phyloP scores from a whole-genome alignment of 257 asterid species.

The Gentiana dahurica region DNA sequence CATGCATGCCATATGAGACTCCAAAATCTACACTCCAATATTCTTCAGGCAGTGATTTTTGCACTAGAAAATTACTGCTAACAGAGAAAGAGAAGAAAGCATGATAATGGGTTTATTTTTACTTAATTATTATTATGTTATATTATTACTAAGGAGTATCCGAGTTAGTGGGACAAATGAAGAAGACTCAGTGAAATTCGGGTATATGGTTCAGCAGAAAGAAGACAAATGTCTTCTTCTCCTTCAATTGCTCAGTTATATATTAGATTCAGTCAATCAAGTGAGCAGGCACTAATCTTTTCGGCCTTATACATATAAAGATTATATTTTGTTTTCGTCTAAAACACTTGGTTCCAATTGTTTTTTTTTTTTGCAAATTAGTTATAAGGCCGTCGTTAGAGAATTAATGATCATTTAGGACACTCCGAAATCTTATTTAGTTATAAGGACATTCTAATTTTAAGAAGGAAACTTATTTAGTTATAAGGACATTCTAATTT shows the following conservation, averaged over 20 bases:
- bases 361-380: too few species aligned
- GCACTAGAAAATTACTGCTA: background rate
- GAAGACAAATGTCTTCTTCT: slow-evolving; percentile 25
- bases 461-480: too few species aligned
- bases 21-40: background rate
- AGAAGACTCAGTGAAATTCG: slow-evolving; percentile 10
- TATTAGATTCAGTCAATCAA: slow-evolving; percentile 1
- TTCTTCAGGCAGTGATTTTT: background rate
- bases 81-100: background rate
- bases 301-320: too few species aligned
- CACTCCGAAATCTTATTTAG: too few species aligned
- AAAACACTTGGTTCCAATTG: too few species aligned
- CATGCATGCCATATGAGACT: slow-evolving; percentile 46
- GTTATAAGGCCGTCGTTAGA: too few species aligned
- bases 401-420: too few species aligned
- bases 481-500: too few species aligned
- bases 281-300: too few species aligned
- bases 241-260: slow-evolving; percentile 19
- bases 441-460: too few species aligned
- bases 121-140: background rate
- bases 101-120: background rate
- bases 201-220: background rate
- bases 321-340: too few species aligned
- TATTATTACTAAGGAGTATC: slow-evolving; percentile 9
- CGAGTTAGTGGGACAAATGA: slow-evolving; percentile 33